Evolutionary conservation across 2,329 filamentous ascomycete species (phyloP).

Genomic region (Boeremia lycopersici): DNA sequence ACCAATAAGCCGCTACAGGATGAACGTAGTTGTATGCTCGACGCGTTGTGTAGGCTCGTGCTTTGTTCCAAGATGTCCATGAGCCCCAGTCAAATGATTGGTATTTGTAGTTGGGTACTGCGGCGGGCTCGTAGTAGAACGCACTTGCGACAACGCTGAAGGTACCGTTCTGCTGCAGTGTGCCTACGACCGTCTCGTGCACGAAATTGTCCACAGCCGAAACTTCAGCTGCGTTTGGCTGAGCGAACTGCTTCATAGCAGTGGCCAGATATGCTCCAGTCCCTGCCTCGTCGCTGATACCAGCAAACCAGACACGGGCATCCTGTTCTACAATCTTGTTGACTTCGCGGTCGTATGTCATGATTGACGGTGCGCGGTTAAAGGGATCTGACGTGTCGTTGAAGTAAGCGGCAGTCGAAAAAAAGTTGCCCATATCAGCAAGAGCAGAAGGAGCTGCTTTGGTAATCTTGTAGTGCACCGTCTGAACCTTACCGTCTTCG

Average conservation of each 20-base stretch:
- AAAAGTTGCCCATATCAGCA: constrained; percentile 57
- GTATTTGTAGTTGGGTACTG: constrained; percentile 53
- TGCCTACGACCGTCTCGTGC: constrained; percentile 57
- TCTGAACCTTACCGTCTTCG: constrained; percentile 56
- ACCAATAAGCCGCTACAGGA: constrained; percentile 62
- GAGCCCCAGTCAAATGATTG: constrained; percentile 54
- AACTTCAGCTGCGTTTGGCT: constrained; percentile 58
- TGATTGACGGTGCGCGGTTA: constrained; percentile 59
- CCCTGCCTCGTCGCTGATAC: constrained; percentile 65
- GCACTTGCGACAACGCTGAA: constrained; percentile 61
- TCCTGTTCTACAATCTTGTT: constrained; percentile 51
- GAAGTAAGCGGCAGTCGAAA: constrained; percentile 62
- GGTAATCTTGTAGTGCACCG: constrained; percentile 63
- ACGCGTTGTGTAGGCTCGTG: constrained; percentile 53
- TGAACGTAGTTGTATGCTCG: constrained; percentile 67
- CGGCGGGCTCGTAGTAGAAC: constrained; percentile 62
- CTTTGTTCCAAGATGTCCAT: constrained; percentile 60
- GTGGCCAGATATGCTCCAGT: constrained; percentile 63
- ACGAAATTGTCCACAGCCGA: constrained; percentile 61
- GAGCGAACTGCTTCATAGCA: constrained; percentile 60
- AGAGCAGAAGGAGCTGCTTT: constrained; percentile 55
- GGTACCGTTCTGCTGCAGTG: constrained; percentile 48
- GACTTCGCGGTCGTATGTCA: constrained; percentile 58
- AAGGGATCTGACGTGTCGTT: constrained; percentile 61
- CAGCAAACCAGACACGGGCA: constrained; percentile 63